Conservation (phyloP, 805 yeast genomes). For the Cyberlindnera mrakii region DNA sequence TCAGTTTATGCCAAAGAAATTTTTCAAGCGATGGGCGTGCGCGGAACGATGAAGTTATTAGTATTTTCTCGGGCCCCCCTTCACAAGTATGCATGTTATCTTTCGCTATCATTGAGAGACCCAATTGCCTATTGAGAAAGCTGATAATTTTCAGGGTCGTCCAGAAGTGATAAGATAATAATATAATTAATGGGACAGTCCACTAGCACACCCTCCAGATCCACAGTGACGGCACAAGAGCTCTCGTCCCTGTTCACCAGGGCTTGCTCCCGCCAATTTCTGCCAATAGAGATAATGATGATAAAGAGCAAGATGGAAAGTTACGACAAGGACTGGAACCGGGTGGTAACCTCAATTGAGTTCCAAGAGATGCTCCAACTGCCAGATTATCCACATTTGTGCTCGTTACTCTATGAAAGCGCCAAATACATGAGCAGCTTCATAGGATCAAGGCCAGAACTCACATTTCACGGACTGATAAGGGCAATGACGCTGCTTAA, state of each 20-base stretch:
- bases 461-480: conserved; percentile 34
- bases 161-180: no score
- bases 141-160: no score
- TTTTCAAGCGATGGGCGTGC: neutral
- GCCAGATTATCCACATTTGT: conserved; percentile 28
- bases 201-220: conserved; percentile 6
- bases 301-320: conserved; percentile 19
- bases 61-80: no score
- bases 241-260: conserved; percentile 24
- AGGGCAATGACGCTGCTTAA: conserved; percentile 40
- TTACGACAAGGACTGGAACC: conserved; percentile 19
- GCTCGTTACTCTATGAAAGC: conserved; percentile 33
- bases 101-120: no score
- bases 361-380: conserved; percentile 30
- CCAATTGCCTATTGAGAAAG: no score
- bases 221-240: conserved; percentile 16
- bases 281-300: conserved; percentile 31
- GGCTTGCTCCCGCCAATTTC: conserved; percentile 26
- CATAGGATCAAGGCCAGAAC: conserved; percentile 2
- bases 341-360: conserved; percentile 20
- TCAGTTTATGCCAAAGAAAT: neutral
- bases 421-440: conserved; percentile 33
- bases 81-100: no score
- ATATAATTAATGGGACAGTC: conserved; percentile 20
- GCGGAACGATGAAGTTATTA: no score